Evolutionary conservation across 306 rosid genomes (phyloP).

Genomic region (Erythrophleum fordii): DNA sequence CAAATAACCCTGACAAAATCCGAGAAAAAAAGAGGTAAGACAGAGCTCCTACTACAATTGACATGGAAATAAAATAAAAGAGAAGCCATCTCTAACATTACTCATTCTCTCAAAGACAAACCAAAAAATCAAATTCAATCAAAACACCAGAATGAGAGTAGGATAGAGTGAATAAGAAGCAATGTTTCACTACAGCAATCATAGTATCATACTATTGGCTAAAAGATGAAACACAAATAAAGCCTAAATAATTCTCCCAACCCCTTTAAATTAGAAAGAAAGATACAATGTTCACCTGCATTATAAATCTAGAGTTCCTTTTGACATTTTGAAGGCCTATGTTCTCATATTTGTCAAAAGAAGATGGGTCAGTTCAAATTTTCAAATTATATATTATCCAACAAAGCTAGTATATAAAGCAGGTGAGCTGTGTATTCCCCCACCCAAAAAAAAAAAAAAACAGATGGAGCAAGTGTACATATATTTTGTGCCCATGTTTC

Average conservation of each 20-base stretch:
- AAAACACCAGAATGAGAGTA: not conserved
- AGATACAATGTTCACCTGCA: not conserved
- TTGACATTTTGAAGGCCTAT: slow-evolving; percentile 1
- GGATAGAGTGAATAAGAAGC: not conserved
- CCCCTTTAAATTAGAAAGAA: not conserved
- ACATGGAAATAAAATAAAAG: slow-evolving; percentile 1
- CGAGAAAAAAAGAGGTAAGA: slow-evolving; percentile 29
- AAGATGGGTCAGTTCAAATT: not conserved
- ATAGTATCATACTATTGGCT: not conserved
- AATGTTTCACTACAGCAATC: not conserved
- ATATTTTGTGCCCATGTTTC: not conserved
- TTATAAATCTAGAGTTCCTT: not conserved
- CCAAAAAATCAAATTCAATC: not conserved
- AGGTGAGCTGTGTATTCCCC: not conserved
- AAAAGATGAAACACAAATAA: not conserved
- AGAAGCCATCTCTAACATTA: slow-evolving; percentile 10
- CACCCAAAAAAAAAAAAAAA: not conserved
- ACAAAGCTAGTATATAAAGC: not conserved
- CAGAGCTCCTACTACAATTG: slow-evolving; percentile 10
- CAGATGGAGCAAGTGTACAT: not conserved
- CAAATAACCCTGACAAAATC: slow-evolving; percentile 11
- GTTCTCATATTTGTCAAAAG: not conserved
- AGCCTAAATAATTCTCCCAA: not conserved
- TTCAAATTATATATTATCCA: not conserved
- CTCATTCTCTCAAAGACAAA: not conserved